These are phyloP conservation scores for Rhizophagus sp. DNA, from an alignment of 192 early-diverging fungal genomes.

Conservation along the genomic window DNA sequence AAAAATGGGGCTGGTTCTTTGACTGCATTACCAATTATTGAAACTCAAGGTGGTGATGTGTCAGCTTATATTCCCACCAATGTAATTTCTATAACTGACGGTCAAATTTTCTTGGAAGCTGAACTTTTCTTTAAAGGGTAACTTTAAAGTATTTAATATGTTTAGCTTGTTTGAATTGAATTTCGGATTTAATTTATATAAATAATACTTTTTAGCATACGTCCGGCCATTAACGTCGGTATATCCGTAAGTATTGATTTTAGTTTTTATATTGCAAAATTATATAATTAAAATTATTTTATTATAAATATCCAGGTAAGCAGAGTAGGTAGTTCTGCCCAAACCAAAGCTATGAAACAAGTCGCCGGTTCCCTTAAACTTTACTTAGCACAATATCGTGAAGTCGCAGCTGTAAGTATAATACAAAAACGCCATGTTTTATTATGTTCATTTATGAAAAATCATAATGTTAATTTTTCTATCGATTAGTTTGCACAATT, in stretches of 20 bases:
- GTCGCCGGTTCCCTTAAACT: conserved; percentile 99
- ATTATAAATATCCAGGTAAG: conserved; percentile 44
- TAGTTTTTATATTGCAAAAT: background rate
- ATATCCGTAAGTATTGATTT: conserved; percentile 73
- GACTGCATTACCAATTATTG: conserved; percentile 99
- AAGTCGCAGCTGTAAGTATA: conserved; percentile 80
- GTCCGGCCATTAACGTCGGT: conserved; percentile 99
- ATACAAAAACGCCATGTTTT: background rate
- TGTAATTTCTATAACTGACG: conserved; percentile 99
- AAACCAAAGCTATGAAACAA: conserved; percentile 99
- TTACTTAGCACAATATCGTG: conserved; percentile 99
- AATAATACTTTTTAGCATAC: conserved; percentile 59
- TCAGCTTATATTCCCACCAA: conserved; percentile 99
- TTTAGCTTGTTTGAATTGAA: background rate
- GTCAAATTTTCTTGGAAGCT: conserved; percentile 99
- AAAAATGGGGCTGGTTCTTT: conserved; percentile 93
- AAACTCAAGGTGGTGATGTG: conserved; percentile 99
- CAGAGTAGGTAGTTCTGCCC: conserved; percentile 99
- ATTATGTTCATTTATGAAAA: background rate
- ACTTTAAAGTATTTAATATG: background rate
- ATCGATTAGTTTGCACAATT: conserved; percentile 87
- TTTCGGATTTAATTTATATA: background rate
- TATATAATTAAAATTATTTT: background rate
- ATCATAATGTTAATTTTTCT: background rate
- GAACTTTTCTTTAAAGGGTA: conserved; percentile 99